Base-by-base conservation (phyloP, 148 eudicot genomes). In the Camellia japonica region DNA sequence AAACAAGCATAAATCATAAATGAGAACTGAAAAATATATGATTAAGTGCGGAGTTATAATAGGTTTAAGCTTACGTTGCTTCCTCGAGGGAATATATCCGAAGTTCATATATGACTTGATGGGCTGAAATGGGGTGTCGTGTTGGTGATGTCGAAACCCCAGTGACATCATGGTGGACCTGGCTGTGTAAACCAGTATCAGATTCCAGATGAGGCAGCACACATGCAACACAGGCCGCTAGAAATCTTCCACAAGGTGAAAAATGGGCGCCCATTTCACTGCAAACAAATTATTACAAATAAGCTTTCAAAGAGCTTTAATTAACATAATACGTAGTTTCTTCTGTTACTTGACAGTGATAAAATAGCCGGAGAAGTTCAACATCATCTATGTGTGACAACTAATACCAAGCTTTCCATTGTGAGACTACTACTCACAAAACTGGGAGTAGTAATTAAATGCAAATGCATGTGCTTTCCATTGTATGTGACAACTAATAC, bases 191-290 rank as follows among this genome's bases (percentile, higher is more conserved):
- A 77, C 90, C 94, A 81, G 91, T 67, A 74, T 94, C 99, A 86
- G 84, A 89, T 84, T 96, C 99, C 19, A 76, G 68, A 70, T 85
- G 86, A 58, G 97, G 99, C 69, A 86, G 80, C 84, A 97, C 86
- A 82, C 99, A 97, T 68, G 99, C 99, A 83, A 97, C 97, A 87
- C 99, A 97, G 54, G 94, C 98, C 7, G 99, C 99, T 83, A 97
- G 87, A 85, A 91, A 97, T 89, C 93, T 90, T 70, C 99, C 99
- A 81, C 99, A 97, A 11, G 99, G 98, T 63, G 99, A 97, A 87
- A 97, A 97, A 85, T 97, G 99, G 87, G 99, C 97, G 68, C 99
- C 99, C 99, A 97, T 97, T 89, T 97, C 99, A 87, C 99, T 97
- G 91, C 85, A 92, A 86, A 70, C 11, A 64, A 63, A 78, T 42